Base-by-base conservation (phyloP, 1,139 yeast species). In the Candida pseudocylindracea region DNA sequence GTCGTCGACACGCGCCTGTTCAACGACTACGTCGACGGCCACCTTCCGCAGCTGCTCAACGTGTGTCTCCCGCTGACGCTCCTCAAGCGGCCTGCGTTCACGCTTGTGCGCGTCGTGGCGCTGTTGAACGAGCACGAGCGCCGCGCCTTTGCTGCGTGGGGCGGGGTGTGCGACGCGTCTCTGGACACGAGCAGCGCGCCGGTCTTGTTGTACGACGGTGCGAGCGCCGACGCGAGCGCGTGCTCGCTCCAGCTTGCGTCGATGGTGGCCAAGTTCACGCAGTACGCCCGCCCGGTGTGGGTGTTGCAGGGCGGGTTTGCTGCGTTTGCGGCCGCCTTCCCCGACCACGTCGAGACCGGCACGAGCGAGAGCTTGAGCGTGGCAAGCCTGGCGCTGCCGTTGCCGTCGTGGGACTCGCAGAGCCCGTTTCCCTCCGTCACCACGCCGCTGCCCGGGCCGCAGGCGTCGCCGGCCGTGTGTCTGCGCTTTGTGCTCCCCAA, bases 1-100 rank as follows among this genome's bases (percentile, higher is more conserved):
- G 41, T 73, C 5, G 53, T 80, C 11, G 93, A 80, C 45, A 67
- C 73, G 12, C 57, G 93, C 33, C 74, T 92, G 1, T 74, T 65
- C 43, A 64, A 75, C 5, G 79, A 72, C 34, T 75, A 55, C 46
- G 55, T 65, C 27, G 56, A 53, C 35, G 45, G 59, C 4, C 72
- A 72, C 36, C 45, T 80, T 11, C 43, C 42, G n/a, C 52, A 60
- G 31, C 64, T 93, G 2, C 53, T 74, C 31, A 75, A 75, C 45
- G 61, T 79, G 28, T 74, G 85, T 44, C 54, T 79, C 20, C 93
- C 93, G 2, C 70, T 88, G 12, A 79, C 93, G 1, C 55, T 80
- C 32, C 53, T 80, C 39, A 74, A 74, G 45, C 62, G 93, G 38
- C 58, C 67, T 29, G 70, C 67, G 36, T 78, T 73, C 44, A 64